Conservation (phyloP, 2,329 filamentous ascomycete species). For the Trichoderma cornu-damae region DNA sequence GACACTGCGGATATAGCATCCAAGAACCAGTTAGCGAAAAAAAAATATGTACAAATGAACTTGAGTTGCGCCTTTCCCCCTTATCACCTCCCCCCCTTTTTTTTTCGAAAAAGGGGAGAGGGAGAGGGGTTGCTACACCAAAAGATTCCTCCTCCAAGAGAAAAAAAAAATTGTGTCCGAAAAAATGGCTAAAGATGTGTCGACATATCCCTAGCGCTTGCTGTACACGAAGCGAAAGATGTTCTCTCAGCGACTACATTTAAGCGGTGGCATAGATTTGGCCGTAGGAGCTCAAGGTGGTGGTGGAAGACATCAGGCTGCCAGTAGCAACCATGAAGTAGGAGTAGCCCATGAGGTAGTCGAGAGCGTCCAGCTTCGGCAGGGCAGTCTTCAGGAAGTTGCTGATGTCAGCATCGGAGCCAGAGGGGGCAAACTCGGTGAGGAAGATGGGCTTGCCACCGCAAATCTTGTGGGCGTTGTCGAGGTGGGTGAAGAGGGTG, state of each 20-base stretch:
- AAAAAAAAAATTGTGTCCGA: constrained; percentile 20
- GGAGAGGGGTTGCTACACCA: constrained; percentile 22
- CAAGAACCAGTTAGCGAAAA: constrained; percentile 14
- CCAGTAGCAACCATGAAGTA: constrained; percentile 50
- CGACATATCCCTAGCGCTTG: constrained; percentile 32
- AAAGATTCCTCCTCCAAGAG: constrained; percentile 22
- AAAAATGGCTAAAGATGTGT: constrained; percentile 25
- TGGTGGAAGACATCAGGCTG: constrained; percentile 38
- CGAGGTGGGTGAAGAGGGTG: constrained; percentile 52
- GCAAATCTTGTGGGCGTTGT: constrained; percentile 43
- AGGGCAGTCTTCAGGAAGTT: constrained; percentile 48
- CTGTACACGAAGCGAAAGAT: constrained; percentile 36
- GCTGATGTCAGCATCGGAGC: constrained; percentile 39
- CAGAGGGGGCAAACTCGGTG: constrained; percentile 58
- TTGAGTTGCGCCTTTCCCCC: constrained; percentile 22
- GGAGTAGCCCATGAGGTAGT: constrained; percentile 51
- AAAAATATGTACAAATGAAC: constrained; percentile 30
- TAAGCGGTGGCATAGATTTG: constrained; percentile 44
- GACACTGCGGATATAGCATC: constrained; percentile 6
- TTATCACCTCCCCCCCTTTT: constrained; percentile 9
- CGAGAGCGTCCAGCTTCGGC: constrained; percentile 43
- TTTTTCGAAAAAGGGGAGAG: no score
- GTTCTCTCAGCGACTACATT: constrained; percentile 12
- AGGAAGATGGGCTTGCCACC: constrained; percentile 53
- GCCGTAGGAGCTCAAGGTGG: constrained; percentile 43